Conservation (phyloP, 768 basidiomycete genomes). For the Pleurotus platypus region DNA sequence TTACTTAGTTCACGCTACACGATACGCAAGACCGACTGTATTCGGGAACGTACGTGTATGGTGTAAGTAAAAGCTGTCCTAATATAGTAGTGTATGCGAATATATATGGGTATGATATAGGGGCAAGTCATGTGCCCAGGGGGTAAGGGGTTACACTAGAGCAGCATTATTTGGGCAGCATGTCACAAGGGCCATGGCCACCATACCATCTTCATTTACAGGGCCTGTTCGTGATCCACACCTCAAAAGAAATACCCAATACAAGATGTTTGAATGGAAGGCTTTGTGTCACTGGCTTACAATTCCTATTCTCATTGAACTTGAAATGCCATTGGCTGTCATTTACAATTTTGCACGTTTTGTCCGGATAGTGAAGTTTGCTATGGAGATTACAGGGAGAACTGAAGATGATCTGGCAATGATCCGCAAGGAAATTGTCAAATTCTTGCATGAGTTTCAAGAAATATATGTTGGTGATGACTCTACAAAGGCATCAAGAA, state of each 20-base stretch:
- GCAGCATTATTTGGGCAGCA: slow-evolving; percentile 16
- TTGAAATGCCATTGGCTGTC: slow-evolving; percentile 18
- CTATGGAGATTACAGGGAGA: slow-evolving; percentile 22
- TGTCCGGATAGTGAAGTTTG: slow-evolving; percentile 21
- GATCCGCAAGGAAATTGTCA: slow-evolving; percentile 17
- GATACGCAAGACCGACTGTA: too few relatives aligned
- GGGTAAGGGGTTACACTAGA: background rate
- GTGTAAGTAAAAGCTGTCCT: too few relatives aligned
- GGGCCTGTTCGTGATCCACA: slow-evolving; percentile 23
- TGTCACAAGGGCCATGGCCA: slow-evolving; percentile 18
- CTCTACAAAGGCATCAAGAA: slow-evolving; percentile 20
- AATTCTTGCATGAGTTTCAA: slow-evolving; percentile 23
- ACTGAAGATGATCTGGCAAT: slow-evolving; percentile 13
- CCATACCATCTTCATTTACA: slow-evolving; percentile 28
- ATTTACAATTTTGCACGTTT: slow-evolving; percentile 24
- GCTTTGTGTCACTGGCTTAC: slow-evolving; percentile 30
- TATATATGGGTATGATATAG: too few relatives aligned
- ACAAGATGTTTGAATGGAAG: slow-evolving; percentile 34
- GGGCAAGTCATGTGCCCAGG: too few relatives aligned
- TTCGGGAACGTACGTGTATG: too few relatives aligned
- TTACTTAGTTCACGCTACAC: too few relatives aligned
- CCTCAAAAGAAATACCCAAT: slow-evolving; percentile 31
- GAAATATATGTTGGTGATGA: slow-evolving; percentile 22
- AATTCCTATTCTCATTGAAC: slow-evolving; percentile 28
- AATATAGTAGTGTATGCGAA: too few relatives aligned